Percentiles rank a stretch among this genome's conserved stretches.
These are phyloP conservation scores for Gaultheria prostrata DNA, from an alignment of 148 eudicot genomes.

Conservation along the genomic window DNA sequence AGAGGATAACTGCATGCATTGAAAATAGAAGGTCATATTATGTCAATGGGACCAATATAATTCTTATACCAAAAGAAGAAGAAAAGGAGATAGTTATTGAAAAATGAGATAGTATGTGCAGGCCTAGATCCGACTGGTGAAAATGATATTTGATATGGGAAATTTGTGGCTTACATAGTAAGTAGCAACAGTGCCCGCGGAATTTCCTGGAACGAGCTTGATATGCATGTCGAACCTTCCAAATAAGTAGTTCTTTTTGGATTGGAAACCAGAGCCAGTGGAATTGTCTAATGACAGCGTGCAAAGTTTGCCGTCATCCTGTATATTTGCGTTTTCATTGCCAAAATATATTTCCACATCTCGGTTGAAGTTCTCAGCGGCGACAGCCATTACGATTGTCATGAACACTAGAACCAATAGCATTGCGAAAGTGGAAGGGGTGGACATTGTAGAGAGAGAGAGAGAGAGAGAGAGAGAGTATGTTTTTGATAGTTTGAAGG, in stretches of 20 bases:
- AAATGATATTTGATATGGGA: too few relatives aligned
- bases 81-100: not conserved
- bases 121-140: too few relatives aligned
- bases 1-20: conserved; percentile 12
- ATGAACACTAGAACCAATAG: not conserved
- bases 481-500: not conserved
- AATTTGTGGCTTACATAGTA: conserved; percentile 25
- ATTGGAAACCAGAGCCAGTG: conserved; percentile 33
- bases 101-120: too few relatives aligned
- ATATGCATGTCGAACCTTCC: conserved; percentile 34
- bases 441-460: too few relatives aligned
- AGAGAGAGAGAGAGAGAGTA: not conserved
- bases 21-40: not conserved
- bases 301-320: conserved; percentile 15
- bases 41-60: not conserved
- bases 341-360: conserved; percentile 27
- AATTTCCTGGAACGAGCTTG: conserved; percentile 33
- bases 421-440: not conserved
- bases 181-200: conserved; percentile 38
- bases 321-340: conserved; percentile 19
- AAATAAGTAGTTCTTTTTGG: conserved; percentile 27
- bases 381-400: not conserved
- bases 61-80: not conserved
- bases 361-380: conserved; percentile 22
- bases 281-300: conserved; percentile 22